Evolutionary conservation across 2,329 filamentous ascomycete genomes (phyloP).

Genomic region (Fonsecaea nubica): DNA sequence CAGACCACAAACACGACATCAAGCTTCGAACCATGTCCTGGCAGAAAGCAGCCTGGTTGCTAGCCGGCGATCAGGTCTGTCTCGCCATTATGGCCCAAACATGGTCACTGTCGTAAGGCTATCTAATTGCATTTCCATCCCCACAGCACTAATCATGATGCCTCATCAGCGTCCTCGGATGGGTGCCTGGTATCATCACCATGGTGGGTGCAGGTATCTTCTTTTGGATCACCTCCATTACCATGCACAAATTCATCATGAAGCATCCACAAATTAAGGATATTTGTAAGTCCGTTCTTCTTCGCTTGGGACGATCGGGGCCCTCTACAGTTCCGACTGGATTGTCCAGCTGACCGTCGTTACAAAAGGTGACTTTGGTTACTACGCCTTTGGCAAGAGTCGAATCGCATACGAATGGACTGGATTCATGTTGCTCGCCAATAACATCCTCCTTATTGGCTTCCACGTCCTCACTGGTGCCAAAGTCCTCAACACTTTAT

Average conservation of each 20-base stretch:
- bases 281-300: constrained; percentile 51
- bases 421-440: constrained; percentile 57
- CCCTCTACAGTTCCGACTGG: background rate
- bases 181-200: constrained; percentile 56
- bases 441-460: constrained; percentile 60
- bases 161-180: constrained; percentile 49
- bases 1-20: constrained; percentile 58
- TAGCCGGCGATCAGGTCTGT: constrained; percentile 58
- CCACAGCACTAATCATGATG: background rate
- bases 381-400: constrained; percentile 55
- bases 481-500: constrained; percentile 58
- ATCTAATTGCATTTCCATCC: background rate
- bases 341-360: background rate
- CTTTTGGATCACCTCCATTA: constrained; percentile 60
- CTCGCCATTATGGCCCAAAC: constrained; percentile 60
- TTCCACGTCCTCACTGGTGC: constrained; percentile 60
- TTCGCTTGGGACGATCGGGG: background rate
- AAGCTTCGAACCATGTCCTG: constrained; percentile 61
- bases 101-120: constrained; percentile 52
- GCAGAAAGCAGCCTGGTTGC: constrained; percentile 59
- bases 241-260: constrained; percentile 62
- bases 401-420: constrained; percentile 55
- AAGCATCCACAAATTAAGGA: constrained; percentile 58
- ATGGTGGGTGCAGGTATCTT: constrained; percentile 55
- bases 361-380: constrained; percentile 48